Conservation (phyloP, 2,329 filamentous ascomycete species). For the Fusarium bactridioides region DNA sequence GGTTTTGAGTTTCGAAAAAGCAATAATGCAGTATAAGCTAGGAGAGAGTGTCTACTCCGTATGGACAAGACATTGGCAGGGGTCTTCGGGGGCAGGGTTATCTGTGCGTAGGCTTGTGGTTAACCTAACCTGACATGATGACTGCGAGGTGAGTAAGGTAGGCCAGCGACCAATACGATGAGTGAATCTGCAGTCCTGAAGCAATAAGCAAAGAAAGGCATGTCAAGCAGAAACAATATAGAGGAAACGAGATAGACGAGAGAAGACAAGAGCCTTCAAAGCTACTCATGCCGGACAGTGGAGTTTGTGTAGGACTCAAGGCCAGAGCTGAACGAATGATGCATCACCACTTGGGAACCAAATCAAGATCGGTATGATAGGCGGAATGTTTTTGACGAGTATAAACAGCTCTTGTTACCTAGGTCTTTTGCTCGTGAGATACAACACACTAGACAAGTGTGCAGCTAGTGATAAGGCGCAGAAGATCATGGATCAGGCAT, state of each 20-base stretch:
- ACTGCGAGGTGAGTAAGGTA: conserved; percentile 14
- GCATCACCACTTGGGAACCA: background rate
- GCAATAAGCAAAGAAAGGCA: conserved; percentile 15
- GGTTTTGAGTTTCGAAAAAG: conserved; percentile 7
- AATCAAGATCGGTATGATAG: background rate
- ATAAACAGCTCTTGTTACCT: background rate
- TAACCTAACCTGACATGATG: conserved; percentile 1
- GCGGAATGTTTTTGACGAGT: background rate
- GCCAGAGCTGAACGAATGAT: background rate
- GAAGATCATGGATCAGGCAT: background rate
- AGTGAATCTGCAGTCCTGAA: background rate
- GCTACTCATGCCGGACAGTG: conserved; percentile 20
- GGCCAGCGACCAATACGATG: conserved; percentile 21
- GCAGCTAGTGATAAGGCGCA: background rate
- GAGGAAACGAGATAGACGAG: conserved; percentile 15
- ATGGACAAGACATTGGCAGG: conserved; percentile 8
- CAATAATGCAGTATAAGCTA: conserved; percentile 30
- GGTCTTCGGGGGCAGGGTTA: background rate
- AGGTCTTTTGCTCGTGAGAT: background rate
- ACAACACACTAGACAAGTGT: background rate
- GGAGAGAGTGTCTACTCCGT: conserved; percentile 20
- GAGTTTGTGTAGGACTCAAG: conserved; percentile 8
- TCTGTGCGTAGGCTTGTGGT: conserved; percentile 2
- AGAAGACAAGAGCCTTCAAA: conserved; percentile 16
- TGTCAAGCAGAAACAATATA: conserved; percentile 11